Conservation (phyloP, 1,284 basidiomycete species). For the Pisolithus thermaeus region DNA sequence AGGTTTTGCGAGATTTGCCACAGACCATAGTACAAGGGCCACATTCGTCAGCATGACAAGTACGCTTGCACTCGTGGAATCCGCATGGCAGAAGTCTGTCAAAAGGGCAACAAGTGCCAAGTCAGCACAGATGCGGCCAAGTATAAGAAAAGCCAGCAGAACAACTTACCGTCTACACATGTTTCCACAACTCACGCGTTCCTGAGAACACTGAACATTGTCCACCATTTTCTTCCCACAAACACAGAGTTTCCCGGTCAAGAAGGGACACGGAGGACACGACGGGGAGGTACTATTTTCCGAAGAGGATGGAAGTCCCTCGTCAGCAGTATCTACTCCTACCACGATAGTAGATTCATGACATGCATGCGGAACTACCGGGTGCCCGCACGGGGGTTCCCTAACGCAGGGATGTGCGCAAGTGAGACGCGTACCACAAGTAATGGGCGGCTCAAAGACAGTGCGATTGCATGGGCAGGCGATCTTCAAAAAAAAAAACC, state of each 20-base stretch:
- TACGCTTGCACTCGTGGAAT: conserved; percentile 76
- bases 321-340: conserved; percentile 18
- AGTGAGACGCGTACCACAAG: conserved; percentile 73
- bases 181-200: conserved; percentile 78
- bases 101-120: neutral
- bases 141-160: neutral
- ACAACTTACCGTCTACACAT: conserved; percentile 64
- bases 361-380: conserved; percentile 70
- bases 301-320: conserved; percentile 11
- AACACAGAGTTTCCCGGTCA: conserved; percentile 75
- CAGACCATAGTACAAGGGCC: conserved; percentile 72
- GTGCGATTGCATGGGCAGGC: conserved; percentile 77
- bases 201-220: conserved; percentile 73
- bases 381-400: conserved; percentile 77
- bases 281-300: conserved; percentile 22
- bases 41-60: conserved; percentile 78
- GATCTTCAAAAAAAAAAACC: conserved; percentile 38
- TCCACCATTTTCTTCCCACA: conserved; percentile 79
- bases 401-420: conserved; percentile 79
- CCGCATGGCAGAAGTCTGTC: conserved; percentile 68
- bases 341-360: conserved; percentile 47
- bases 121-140: too few relatives aligned
- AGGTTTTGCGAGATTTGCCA: conserved; percentile 78
- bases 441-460: conserved; percentile 62
- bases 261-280: conserved; percentile 82